These are phyloP conservation scores for Boechera retrofracta DNA, from an alignment of 345 rosid species.

Conservation along the genomic window DNA sequence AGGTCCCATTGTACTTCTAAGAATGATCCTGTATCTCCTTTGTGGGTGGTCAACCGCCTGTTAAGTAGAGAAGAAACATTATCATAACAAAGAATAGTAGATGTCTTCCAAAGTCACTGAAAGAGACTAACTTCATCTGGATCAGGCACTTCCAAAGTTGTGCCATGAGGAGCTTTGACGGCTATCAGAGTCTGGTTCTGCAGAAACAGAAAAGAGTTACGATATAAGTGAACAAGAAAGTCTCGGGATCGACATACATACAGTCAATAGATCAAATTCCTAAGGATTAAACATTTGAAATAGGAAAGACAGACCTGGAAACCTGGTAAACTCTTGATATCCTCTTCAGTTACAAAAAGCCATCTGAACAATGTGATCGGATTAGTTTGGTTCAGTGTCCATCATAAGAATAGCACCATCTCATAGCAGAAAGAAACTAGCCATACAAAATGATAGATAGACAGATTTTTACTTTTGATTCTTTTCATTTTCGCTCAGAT, in stretches of 20 bases:
- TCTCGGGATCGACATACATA: conserved; percentile 20
- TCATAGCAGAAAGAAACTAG: conserved; percentile 20
- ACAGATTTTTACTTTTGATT: conserved; percentile 64
- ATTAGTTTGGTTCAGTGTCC: conserved; percentile 31
- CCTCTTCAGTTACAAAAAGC: conserved; percentile 95
- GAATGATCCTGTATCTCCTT: conserved; percentile 91
- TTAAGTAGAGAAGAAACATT: conserved; percentile 37
- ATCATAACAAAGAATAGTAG: conserved; percentile 30
- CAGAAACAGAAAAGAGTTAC: conserved; percentile 35
- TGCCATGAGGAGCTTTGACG: conserved; percentile 98
- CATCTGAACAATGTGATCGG: conserved; percentile 60
- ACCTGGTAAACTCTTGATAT: conserved; percentile 78
- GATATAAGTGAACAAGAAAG: conserved; percentile 29
- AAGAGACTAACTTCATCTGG: conserved; percentile 78
- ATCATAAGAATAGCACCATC: conserved; percentile 31
- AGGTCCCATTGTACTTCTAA: conserved; percentile 98
- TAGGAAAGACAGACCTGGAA: conserved; percentile 59
- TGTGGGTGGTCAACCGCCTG: conserved; percentile 82
- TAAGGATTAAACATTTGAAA: conserved; percentile 24
- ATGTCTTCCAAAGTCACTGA: conserved; percentile 20
- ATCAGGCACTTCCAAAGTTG: conserved; percentile 96
- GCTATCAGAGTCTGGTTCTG: conserved; percentile 98
- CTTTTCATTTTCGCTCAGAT: conserved; percentile 79
- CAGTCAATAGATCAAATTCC: neutral
- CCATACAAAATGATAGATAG: neutral